Percentiles rank a stretch among this genome's conserved stretches.
These are phyloP conservation scores for Neospora caninum DNA, from an alignment of 169 alveolate species.

Conservation along the genomic window DNA sequence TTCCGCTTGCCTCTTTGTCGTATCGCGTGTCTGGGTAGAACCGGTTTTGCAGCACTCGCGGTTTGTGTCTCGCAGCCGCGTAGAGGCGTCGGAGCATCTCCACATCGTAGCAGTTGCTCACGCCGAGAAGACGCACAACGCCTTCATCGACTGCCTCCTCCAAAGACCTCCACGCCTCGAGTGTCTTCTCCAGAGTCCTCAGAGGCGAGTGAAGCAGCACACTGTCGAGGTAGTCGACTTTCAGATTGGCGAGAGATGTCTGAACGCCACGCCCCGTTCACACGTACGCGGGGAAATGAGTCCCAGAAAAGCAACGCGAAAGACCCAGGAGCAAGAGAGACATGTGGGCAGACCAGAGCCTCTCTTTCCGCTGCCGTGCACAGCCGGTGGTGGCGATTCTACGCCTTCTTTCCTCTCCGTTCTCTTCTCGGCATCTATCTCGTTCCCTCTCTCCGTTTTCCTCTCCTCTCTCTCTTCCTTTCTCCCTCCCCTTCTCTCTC, in stretches of 20 bases:
- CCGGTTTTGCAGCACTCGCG: constrained; percentile 39
- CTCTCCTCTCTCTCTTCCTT: background rate
- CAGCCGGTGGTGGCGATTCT: background rate
- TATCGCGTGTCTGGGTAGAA: constrained; percentile 49
- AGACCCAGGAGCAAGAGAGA: background rate
- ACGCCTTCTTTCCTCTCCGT: background rate
- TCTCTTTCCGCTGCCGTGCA: too few species aligned
- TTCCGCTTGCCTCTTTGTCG: constrained; percentile 30
- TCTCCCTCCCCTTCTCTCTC: background rate
- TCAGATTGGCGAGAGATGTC: constrained; percentile 37
- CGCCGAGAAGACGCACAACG: constrained; percentile 23
- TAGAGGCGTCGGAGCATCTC: background rate
- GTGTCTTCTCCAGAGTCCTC: background rate
- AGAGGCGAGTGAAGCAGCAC: constrained; percentile 59
- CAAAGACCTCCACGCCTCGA: constrained; percentile 49
- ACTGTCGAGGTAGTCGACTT: constrained; percentile 1
- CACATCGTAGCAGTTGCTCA: constrained; percentile 46
- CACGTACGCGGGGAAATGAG: background rate
- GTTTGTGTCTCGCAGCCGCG: constrained; percentile 29
- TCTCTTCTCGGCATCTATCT: background rate
- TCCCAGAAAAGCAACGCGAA: background rate
- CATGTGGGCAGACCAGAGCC: background rate
- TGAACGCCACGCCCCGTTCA: background rate
- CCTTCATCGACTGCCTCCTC: constrained; percentile 46
- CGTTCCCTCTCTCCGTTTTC: background rate